Evolutionary conservation across 768 basidiomycete species (phyloP).

Genomic region (Aureoboletus auriporus): DNA sequence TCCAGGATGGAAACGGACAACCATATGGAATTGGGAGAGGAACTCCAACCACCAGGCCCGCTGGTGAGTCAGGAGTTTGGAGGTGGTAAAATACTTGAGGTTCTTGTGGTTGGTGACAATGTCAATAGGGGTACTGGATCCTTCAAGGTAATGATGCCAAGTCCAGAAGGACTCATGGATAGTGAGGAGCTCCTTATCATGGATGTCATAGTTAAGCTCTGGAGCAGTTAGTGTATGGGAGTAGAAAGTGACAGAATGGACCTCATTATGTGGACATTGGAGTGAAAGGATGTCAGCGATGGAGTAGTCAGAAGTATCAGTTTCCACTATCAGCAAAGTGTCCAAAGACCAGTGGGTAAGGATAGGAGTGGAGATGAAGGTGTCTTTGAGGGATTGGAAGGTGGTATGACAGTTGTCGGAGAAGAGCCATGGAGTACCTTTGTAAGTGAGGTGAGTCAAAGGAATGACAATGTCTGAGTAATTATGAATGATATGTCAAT

Average conservation of each 20-base stretch:
- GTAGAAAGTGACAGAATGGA: not conserved
- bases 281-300: not conserved
- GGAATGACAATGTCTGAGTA: too few relatives aligned
- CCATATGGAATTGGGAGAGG: not conserved
- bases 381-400: not conserved
- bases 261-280: not conserved
- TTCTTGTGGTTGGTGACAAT: constrained; percentile 1
- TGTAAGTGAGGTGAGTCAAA: too few relatives aligned
- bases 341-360: not conserved
- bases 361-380: not conserved
- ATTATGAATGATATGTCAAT: too few relatives aligned
- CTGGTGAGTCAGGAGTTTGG: not conserved
- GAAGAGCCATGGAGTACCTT: too few relatives aligned
- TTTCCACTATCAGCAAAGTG: not conserved
- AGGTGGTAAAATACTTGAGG: not conserved
- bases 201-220: not conserved
- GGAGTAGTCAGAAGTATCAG: not conserved
- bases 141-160: not conserved
- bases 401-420: not conserved
- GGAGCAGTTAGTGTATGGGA: not conserved
- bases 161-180: too few relatives aligned
- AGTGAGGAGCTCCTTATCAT: not conserved
- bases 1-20: not conserved
- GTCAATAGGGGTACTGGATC: not conserved
- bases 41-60: not conserved